Evolutionary conservation across 352 stramenopile species (phyloP).

Genomic region (Pilasporangium apinafurcum): DNA sequence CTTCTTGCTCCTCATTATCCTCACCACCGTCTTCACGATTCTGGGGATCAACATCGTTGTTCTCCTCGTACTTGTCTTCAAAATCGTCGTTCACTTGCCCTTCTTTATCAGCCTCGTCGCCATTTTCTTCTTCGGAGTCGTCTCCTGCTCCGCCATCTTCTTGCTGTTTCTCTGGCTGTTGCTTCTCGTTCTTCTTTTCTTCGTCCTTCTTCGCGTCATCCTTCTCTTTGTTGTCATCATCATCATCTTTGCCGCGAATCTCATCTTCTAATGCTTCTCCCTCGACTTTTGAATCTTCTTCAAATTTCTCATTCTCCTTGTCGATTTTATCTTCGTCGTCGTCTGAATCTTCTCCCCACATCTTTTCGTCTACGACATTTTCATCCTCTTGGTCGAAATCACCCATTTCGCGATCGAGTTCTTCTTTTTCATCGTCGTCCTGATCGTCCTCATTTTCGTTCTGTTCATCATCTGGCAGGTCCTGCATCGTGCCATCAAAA

Average conservation of each 20-base stretch:
- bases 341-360: constrained; percentile 94
- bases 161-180: constrained; percentile 41
- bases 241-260: constrained; percentile 86
- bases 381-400: constrained; percentile 95
- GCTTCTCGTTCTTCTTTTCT: constrained; percentile 24
- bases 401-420: constrained; percentile 99
- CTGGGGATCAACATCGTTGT: constrained; percentile 54
- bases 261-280: constrained; percentile 82
- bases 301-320: constrained; percentile 94
- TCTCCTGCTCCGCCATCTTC: constrained; percentile 41
- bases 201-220: constrained; percentile 45
- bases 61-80: constrained; percentile 81
- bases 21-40: constrained; percentile 53
- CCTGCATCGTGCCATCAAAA: constrained; percentile 99
- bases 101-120: constrained; percentile 59
- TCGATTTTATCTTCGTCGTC: constrained; percentile 93
- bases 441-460: constrained; percentile 83
- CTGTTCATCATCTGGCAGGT: constrained; percentile 92
- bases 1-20: constrained; percentile 36
- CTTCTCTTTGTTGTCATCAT: constrained; percentile 68
- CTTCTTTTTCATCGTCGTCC: constrained; percentile 88
- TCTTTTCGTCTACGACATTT: constrained; percentile 99
- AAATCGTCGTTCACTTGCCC: constrained; percentile 91
- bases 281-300: constrained; percentile 81
- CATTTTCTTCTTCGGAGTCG: constrained; percentile 22